A percentile compares a stretch with the other conserved stretches of the same genome.
phyloP scores from a whole-genome alignment of 164 flowering plant genomes.

The Nymphaea colorata region DNA sequence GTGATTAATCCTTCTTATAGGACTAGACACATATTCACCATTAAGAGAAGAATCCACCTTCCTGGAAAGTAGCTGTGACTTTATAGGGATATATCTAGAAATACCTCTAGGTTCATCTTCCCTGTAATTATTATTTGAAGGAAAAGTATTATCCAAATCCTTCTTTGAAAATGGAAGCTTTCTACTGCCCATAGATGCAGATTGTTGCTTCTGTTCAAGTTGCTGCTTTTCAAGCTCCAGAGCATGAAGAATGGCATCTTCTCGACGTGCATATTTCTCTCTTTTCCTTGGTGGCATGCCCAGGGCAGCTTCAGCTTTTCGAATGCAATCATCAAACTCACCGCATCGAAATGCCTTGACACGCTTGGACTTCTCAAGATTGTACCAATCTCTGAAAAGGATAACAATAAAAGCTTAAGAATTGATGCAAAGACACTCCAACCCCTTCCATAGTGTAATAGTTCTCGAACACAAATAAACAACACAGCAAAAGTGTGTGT shows the following conservation, averaged over 20 bases:
- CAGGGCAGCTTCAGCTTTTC: conserved; percentile 68
- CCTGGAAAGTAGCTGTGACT: conserved; percentile 20
- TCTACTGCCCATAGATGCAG: conserved; percentile 22
- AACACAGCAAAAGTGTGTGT: too few relatives aligned
- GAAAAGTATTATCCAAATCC: conserved; percentile 11
- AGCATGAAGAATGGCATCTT: conserved; percentile 99
- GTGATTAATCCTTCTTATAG: conserved; percentile 19
- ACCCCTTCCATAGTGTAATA: too few relatives aligned
- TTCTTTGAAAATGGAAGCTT: conserved; percentile 19
- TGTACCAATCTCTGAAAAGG: conserved; percentile 86
- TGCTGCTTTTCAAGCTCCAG: conserved; percentile 84
- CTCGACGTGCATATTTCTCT: conserved; percentile 95
- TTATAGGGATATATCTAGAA: conserved; percentile 19
- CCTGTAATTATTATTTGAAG: conserved; percentile 24
- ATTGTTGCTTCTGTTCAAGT: conserved; percentile 41
- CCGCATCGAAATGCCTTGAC: conserved; percentile 98
- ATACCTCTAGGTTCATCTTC: conserved; percentile 11
- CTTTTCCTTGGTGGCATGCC: conserved; percentile 80
- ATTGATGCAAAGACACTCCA: too few relatives aligned
- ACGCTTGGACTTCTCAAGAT: conserved; percentile 92
- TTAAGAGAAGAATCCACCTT: conserved; percentile 14
- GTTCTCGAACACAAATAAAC: too few relatives aligned
- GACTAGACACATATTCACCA: conserved; percentile 19
- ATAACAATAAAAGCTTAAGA: too few relatives aligned
- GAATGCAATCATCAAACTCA: conserved; percentile 92